Evolutionary conservation across 768 basidiomycete species (phyloP), one percentile per base, ranked within the genome.

Genomic region (Candolleomyces efflorescens): DNA sequence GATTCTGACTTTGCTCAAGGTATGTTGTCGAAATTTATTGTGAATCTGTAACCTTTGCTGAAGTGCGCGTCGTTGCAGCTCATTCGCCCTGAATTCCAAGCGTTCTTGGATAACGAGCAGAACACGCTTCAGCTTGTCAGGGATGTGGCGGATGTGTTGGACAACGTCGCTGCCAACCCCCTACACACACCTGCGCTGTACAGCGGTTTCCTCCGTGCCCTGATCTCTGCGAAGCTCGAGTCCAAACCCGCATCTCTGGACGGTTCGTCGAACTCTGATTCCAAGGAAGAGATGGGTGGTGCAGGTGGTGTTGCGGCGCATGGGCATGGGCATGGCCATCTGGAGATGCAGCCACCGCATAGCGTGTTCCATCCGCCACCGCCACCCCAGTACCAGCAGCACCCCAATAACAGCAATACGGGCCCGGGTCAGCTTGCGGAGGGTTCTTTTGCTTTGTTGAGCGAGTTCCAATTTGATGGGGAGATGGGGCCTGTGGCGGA

Each of bases 121-220:
- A 81, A 82, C 55, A 89, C 86, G 10, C 74, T 92, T 32, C 68
- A 75, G 15, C 78, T 91, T 44, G 89, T 90, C 44, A 86, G 83
- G 53, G 92, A 94, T 59, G 87, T 94, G 36, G 93, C 92, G 1
- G 82, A 90, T 58, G 78, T 85, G 0, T 81, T 98, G 23, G 92
- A 93, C 60, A 79, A 75, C 12, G 82, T 89, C 41, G 86, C 96
- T 18, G 86, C 85, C 24, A 89, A 90, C 66, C 77, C 87, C 1
- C 75, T 82, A 4, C 96, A 99, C 67, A 94, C 95, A 0, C 94
- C 96, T 0, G 89, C 92, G 5, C 78, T 98, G 39, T 98, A 98
- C 76, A 85, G 87, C 66, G 78, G 81, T 18, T 93, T 94, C 76
- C 76, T 94, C 22, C 86, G 86, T 2, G 88, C 89, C 2, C 82